phyloP scores from a whole-genome alignment of 805 yeast species.

The Cyberlindnera xylosilytica region DNA sequence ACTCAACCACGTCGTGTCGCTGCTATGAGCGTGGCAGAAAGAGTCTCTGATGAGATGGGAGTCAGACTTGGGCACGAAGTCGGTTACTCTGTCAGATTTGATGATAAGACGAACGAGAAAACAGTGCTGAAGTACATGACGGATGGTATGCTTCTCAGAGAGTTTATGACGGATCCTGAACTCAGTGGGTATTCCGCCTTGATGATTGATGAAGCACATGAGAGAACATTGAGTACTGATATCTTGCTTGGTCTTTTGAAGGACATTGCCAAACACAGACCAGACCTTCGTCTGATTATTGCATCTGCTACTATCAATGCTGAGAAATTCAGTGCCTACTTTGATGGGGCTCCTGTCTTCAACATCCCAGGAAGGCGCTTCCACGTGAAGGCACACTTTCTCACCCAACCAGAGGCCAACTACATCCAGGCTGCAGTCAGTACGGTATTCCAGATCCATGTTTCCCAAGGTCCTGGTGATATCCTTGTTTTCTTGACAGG shows the following conservation, averaged over 20 bases:
- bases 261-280: constrained; percentile 57
- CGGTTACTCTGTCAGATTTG: constrained; percentile 88
- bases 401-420: constrained; percentile 86
- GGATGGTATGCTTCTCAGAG: constrained; percentile 91
- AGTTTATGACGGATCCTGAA: constrained; percentile 74
- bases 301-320: constrained; percentile 97
- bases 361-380: constrained; percentile 90
- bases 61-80: constrained; percentile 80
- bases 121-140: constrained; percentile 89
- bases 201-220: constrained; percentile 97
- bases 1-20: constrained; percentile 97
- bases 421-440: constrained; percentile 86
- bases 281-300: constrained; percentile 71
- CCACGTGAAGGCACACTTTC: constrained; percentile 84
- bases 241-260: constrained; percentile 75
- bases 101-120: constrained; percentile 60
- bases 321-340: constrained; percentile 76
- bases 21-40: constrained; percentile 82
- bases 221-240: constrained; percentile 91
- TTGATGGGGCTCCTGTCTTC: constrained; percentile 80
- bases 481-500: constrained; percentile 91
- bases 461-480: constrained; percentile 71
- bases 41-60: constrained; percentile 90
- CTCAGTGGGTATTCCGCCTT: constrained; percentile 69
- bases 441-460: constrained; percentile 84